phyloP scores from a whole-genome alignment of 179 eudicot genomes.

The Beta lomatogona region DNA sequence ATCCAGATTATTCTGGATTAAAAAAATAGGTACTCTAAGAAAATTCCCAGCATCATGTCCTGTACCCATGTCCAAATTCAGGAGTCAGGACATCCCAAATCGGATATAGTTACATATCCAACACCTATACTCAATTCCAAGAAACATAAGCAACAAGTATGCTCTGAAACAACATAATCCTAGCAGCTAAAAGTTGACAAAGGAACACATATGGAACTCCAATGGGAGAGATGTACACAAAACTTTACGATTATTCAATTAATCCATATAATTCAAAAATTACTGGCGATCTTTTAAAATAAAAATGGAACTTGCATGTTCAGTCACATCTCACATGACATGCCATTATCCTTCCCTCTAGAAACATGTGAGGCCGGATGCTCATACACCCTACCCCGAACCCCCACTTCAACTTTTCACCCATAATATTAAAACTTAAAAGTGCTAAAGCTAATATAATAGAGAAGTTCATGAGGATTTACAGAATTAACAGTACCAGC shows the following conservation, averaged over 20 bases:
- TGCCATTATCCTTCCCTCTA: not conserved
- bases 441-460: not conserved
- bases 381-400: not conserved
- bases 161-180: not conserved
- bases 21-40: too few relatives aligned
- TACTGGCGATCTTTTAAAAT: not conserved
- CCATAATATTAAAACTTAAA: not conserved
- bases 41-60: too few relatives aligned
- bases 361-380: conserved; percentile 2
- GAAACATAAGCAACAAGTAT: not conserved
- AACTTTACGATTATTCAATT: not conserved
- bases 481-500: not conserved
- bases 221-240: not conserved
- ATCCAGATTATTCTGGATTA: too few relatives aligned
- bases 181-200: not conserved
- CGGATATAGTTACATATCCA: too few relatives aligned
- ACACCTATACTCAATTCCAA: too few relatives aligned
- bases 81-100: too few relatives aligned
- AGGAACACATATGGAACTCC: not conserved
- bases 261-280: too few relatives aligned
- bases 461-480: not conserved
- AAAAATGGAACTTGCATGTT: not conserved
- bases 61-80: too few relatives aligned
- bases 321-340: not conserved
- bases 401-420: not conserved